Evolutionary conservation across 2,329 filamentous ascomycete genomes (phyloP), one percentile per base, ranked within the genome.

Genomic region (Microsporum audouinii): DNA sequence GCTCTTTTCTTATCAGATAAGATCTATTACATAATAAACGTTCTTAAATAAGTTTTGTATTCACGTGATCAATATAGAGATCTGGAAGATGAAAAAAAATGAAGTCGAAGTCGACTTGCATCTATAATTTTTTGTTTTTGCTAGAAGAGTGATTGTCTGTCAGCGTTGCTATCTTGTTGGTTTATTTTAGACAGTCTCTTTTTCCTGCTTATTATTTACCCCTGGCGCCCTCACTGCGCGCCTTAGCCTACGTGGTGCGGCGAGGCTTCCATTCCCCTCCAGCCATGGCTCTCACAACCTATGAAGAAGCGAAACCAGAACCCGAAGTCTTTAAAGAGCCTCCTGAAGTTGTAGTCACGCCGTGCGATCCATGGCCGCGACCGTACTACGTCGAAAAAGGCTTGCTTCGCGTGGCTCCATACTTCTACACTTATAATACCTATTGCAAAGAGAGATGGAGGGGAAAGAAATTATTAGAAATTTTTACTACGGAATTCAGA

Each of bases 401-500:
- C 6, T 77, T 99, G 64, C 86, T 91, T 58, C 86, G 90, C 65
- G 87, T 96, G 36, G 81, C 81, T 49, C 92, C 92, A 2, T 97
- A 99, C 71, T 85, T 94, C 72, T 96, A 82, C 73, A 96, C 91
- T 2, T 96, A 96, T 79, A 95, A 96, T 71, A 96, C 92, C 0
- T 90, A 84, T 76, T 94, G 89, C 79, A 99, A 97, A 76, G 83
- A 96, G 76, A 82, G 94, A 73, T 99, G 94, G 94, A 83, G 92
- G 60, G 89, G 87, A 36, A 82, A 89, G 41, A 81, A 83, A 63
- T 78, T 99, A 55, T 79, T 96, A 58, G 90, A 96, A 56, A 88
- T 99, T 56, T 99, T 96, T 74, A 82, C 86, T 51, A 86, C 87
- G 71, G 94, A 99, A 74, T 99, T 99, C 71, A 84, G 94, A 67